Evolutionary conservation across 305 asterid species (phyloP).

Genomic region (Andrographis paniculata): DNA sequence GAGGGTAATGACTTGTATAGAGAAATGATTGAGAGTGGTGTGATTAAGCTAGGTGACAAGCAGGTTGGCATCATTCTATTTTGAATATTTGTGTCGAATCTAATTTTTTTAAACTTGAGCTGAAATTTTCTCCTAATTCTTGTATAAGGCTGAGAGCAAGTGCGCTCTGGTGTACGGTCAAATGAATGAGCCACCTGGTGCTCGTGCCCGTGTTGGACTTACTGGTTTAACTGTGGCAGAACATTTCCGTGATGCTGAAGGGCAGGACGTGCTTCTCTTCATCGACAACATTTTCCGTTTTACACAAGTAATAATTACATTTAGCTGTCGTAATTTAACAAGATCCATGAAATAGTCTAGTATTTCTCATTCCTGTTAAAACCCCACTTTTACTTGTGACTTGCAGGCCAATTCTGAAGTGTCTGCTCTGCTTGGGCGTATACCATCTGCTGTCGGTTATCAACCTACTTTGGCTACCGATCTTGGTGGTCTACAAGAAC

Average conservation of each 20-base stretch:
- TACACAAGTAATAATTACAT: conserved; percentile 57
- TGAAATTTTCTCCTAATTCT: conserved; percentile 10
- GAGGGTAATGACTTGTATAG: conserved; percentile 97
- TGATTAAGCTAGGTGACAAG: conserved; percentile 90
- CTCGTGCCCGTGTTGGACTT: conserved; percentile 99
- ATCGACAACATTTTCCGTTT: conserved; percentile 95
- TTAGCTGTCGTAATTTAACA: not conserved
- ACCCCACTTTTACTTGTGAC: not conserved
- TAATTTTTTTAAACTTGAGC: too few relatives aligned
- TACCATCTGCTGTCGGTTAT: conserved; percentile 97
- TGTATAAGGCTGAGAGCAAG: conserved; percentile 75
- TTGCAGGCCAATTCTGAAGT: conserved; percentile 93
- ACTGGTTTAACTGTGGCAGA: conserved; percentile 98
- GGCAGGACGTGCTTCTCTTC: conserved; percentile 97
- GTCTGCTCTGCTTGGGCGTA: conserved; percentile 99
- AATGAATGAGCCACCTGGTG: conserved; percentile 99
- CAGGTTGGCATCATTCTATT: conserved; percentile 39
- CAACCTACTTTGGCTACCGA: conserved; percentile 97
- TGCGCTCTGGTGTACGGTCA: conserved; percentile 97
- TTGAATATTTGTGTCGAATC: not conserved
- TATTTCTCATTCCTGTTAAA: conserved; percentile 6
- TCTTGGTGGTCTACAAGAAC: conserved; percentile 99
- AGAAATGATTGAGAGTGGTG: conserved; percentile 99
- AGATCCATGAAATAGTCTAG: not conserved
- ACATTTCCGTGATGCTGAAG: conserved; percentile 98